A percentile compares a stretch with the other conserved stretches of the same genome.
phyloP scores from a whole-genome alignment of 1,139 yeast genomes.

The Pneumocystis carinii region DNA sequence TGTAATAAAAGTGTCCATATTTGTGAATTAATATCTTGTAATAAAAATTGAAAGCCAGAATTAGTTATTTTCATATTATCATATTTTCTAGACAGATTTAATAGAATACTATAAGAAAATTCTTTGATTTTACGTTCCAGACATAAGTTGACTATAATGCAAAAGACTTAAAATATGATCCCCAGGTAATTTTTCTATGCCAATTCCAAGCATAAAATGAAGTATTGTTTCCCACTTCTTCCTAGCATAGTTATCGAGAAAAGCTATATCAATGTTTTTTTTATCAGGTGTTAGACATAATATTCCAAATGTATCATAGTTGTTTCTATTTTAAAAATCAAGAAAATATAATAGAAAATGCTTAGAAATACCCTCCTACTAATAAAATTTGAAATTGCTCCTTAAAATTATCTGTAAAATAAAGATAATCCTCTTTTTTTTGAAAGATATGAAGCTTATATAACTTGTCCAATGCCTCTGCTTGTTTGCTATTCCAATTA shows the following conservation, averaged over 20 bases:
- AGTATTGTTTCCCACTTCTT: constrained; percentile 87
- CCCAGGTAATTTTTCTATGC: constrained; percentile 30
- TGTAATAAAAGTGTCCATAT: constrained; percentile 85
- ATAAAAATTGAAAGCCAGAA: constrained; percentile 78
- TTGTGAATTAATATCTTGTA: constrained; percentile 88
- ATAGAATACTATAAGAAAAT: constrained; percentile 10
- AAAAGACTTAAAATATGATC: constrained; percentile 27
- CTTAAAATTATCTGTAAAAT: constrained; percentile 59
- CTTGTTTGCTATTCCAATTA: constrained; percentile 16
- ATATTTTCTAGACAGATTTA: constrained; percentile 21
- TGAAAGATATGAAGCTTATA: constrained; percentile 44
- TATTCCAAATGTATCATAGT: constrained; percentile 40
- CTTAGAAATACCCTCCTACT: constrained; percentile 49
- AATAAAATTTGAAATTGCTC: constrained; percentile 65
- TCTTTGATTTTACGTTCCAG: constrained; percentile 29
- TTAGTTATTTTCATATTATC: constrained; percentile 59
- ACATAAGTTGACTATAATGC: constrained; percentile 74
- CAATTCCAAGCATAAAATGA: constrained; percentile 93
- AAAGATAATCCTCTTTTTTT: constrained; percentile 27
- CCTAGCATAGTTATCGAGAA: constrained; percentile 67
- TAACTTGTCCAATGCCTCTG: constrained; percentile 66
- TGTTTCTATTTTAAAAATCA: constrained; percentile 21
- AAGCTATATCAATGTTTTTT: constrained; percentile 43
- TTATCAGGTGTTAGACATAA: constrained; percentile 37
- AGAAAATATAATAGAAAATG: background rate